A percentile compares a stretch with the other conserved stretches of the same genome.
Evolutionary conservation across 345 rosid species (phyloP).

Genomic region (Sonneratia alba): DNA sequence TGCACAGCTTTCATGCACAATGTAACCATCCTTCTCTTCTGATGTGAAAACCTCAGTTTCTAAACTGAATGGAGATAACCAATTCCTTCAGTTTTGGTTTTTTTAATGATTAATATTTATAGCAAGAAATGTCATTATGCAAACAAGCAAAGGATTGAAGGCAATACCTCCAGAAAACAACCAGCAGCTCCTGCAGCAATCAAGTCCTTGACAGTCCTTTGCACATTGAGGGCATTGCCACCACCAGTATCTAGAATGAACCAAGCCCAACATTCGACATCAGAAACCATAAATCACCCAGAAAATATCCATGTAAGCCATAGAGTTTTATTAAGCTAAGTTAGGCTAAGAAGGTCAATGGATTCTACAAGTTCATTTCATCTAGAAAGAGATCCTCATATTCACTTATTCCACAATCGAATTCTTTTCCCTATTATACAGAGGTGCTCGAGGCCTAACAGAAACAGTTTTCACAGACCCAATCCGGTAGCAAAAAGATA

Average conservation of each 20-base stretch:
- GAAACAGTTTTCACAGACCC: neutral
- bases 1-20: neutral
- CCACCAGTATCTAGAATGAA: slow-evolving; percentile 33
- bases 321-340: neutral
- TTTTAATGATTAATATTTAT: too few relatives aligned
- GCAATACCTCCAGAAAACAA: slow-evolving; percentile 50
- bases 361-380: neutral
- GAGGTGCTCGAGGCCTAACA: neutral
- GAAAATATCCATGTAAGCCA: too few relatives aligned
- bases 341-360: neutral
- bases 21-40: neutral
- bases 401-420: neutral
- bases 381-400: neutral
- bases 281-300: neutral
- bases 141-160: neutral
- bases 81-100: too few relatives aligned
- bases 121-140: slow-evolving; percentile 1
- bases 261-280: neutral
- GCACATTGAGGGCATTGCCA: slow-evolving; percentile 49
- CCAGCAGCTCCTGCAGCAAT: slow-evolving; percentile 53
- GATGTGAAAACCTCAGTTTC: neutral
- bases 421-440: neutral
- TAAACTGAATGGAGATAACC: neutral
- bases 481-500: neutral
- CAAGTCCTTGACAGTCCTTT: slow-evolving; percentile 44